Evolutionary conservation across 768 basidiomycete species (phyloP).

Genomic region (Boletales sp.): DNA sequence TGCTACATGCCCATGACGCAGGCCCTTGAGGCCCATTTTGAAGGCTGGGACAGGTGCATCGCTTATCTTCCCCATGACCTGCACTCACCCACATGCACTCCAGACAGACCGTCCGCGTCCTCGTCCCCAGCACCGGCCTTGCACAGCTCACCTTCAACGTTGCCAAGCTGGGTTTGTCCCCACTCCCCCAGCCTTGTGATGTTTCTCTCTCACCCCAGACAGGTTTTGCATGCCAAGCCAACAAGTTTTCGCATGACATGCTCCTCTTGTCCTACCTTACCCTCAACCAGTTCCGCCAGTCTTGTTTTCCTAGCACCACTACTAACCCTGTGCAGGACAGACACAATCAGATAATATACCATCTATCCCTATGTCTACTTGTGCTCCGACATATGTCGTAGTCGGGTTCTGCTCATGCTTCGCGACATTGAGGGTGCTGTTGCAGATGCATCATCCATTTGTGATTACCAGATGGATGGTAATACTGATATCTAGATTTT

Average conservation of each 20-base stretch:
- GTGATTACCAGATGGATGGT: too few relatives aligned
- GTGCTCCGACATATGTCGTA: slow-evolving; percentile 90
- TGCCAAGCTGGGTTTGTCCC: slow-evolving; percentile 64
- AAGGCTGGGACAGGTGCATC: slow-evolving; percentile 53
- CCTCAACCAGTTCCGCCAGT: too few relatives aligned
- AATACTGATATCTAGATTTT: too few relatives aligned
- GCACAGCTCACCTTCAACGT: slow-evolving; percentile 88
- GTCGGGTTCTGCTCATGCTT: too few relatives aligned
- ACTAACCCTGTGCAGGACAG: slow-evolving; percentile 43
- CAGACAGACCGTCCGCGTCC: slow-evolving; percentile 62
- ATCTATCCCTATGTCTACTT: slow-evolving; percentile 91
- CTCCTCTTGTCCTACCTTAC: slow-evolving; percentile 85
- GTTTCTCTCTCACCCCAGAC: neutral
- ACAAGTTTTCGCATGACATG: slow-evolving; percentile 97
- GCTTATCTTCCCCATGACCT: too few relatives aligned
- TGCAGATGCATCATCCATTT: too few relatives aligned
- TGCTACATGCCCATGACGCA: slow-evolving; percentile 83
- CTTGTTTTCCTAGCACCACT: too few relatives aligned
- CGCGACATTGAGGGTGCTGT: too few relatives aligned
- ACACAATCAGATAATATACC: slow-evolving; percentile 61
- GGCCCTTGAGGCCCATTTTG: slow-evolving; percentile 64
- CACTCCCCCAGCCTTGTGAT: neutral
- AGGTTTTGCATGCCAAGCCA: slow-evolving; percentile 92
- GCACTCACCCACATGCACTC: too few relatives aligned
- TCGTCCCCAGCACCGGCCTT: slow-evolving; percentile 88